phyloP scores from a whole-genome alignment of 805 yeast genomes.

The Teunomyces stri region DNA sequence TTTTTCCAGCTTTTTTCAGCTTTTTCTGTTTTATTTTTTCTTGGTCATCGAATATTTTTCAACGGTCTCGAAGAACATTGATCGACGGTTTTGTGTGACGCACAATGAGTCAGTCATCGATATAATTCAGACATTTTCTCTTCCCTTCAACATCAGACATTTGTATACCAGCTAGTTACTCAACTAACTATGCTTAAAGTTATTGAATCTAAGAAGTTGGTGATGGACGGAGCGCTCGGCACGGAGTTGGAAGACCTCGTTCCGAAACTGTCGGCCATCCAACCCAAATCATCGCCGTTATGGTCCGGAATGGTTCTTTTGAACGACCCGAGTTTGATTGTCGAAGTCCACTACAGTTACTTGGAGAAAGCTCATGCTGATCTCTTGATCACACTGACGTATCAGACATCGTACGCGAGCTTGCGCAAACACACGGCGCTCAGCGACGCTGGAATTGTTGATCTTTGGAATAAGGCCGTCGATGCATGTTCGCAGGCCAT shows the following conservation, averaged over 20 bases:
- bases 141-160: not conserved
- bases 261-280: constrained; percentile 13
- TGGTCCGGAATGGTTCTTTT: constrained; percentile 63
- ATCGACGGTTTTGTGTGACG: not conserved
- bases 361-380: constrained; percentile 50
- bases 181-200: constrained; percentile 2
- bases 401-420: constrained; percentile 54
- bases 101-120: not conserved
- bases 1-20: too few relatives aligned
- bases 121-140: not conserved
- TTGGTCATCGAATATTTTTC: not conserved
- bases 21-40: not conserved
- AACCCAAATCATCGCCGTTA: constrained; percentile 36
- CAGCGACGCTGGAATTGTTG: constrained; percentile 12
- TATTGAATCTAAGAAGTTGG: constrained; percentile 2
- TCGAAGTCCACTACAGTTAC: constrained; percentile 50
- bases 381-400: constrained; percentile 54
- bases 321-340: constrained; percentile 41
- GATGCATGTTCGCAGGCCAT: constrained; percentile 22
- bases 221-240: constrained; percentile 16
- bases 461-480: constrained; percentile 24
- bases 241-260: constrained; percentile 18
- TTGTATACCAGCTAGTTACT: not conserved
- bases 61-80: not conserved
- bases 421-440: constrained; percentile 23